Evolutionary conservation across 768 basidiomycete species (phyloP).

Genomic region (Obba rivulosa): DNA sequence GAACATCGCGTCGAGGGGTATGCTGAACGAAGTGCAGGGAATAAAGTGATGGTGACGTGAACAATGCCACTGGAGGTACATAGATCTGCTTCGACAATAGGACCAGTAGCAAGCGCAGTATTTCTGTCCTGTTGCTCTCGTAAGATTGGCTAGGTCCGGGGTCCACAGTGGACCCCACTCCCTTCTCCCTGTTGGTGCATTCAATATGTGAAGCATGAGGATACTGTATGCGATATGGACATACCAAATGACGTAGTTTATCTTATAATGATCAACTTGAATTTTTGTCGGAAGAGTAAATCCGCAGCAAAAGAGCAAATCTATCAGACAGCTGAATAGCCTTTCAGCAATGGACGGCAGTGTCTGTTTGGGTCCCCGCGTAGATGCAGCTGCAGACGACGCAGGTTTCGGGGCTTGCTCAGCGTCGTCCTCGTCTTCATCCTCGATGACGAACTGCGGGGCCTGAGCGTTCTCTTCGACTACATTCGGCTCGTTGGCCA

Average conservation of each 20-base stretch:
- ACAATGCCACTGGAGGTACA: constrained; percentile 60
- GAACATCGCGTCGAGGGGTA: constrained; percentile 72
- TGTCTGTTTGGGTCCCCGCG: constrained; percentile 34
- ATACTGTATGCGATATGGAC: constrained; percentile 17
- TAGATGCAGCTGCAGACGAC: constrained; percentile 7
- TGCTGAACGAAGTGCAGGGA: constrained; percentile 75
- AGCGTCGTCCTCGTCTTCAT: constrained; percentile 58
- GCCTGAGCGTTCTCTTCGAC: constrained; percentile 18
- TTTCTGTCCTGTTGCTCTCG: constrained; percentile 83
- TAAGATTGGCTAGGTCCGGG: constrained; percentile 55
- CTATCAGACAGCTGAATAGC: constrained; percentile 73
- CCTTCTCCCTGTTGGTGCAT: constrained; percentile 71
- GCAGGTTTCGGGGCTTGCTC: constrained; percentile 7
- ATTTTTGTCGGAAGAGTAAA: constrained; percentile 82
- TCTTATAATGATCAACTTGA: constrained; percentile 75
- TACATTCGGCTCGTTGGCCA: constrained; percentile 28
- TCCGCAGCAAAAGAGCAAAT: constrained; percentile 89
- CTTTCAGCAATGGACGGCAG: constrained; percentile 78
- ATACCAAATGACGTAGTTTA: constrained; percentile 86
- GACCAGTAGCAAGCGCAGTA: constrained; percentile 82
- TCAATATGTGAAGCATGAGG: not conserved
- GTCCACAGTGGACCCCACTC: constrained; percentile 83
- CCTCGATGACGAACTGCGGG: constrained; percentile 87
- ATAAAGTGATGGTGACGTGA: constrained; percentile 70
- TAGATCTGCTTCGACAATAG: constrained; percentile 91